Conservation (phyloP, 129 eudicot genomes). For the Chrysanthemum seticuspe region DNA sequence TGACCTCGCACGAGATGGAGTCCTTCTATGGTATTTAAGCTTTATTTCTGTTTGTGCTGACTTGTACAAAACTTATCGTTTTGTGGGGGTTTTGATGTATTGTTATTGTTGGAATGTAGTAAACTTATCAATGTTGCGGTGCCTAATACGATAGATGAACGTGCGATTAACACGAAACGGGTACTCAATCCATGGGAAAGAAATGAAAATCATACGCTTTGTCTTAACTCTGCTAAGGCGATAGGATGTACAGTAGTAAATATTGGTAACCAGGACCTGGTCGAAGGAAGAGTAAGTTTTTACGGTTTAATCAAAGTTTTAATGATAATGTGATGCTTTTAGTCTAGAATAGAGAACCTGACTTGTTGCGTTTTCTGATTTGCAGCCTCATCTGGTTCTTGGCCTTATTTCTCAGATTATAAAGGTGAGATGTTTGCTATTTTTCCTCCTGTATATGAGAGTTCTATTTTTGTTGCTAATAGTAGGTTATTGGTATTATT, state of each 20-base stretch:
- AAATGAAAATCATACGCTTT: conserved; percentile 94
- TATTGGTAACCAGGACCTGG: conserved; percentile 83
- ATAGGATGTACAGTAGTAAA: conserved; percentile 98
- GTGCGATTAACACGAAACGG: conserved; percentile 39
- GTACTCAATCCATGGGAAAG: conserved; percentile 93
- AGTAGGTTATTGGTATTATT: not conserved
- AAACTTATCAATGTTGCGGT: conserved; percentile 43
- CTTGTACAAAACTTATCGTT: no score
- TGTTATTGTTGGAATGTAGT: conserved; percentile 26
- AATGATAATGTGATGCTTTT: conserved; percentile 5
- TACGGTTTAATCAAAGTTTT: not conserved
- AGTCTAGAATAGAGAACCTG: not conserved
- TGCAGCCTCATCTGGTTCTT: conserved; percentile 94
- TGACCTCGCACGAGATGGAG: conserved; percentile 91
- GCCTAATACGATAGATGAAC: conserved; percentile 42
- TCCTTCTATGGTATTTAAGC: conserved; percentile 77
- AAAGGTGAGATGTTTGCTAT: conserved; percentile 47
- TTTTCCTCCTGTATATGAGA: not conserved
- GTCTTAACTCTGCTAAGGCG: conserved; percentile 98
- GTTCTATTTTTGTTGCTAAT: conserved; percentile 3
- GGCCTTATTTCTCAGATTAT: conserved; percentile 90
- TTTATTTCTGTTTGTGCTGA: no score
- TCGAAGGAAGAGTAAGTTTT: conserved; percentile 81
- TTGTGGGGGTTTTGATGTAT: not conserved
- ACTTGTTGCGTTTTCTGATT: conserved; percentile 9